These are phyloP conservation scores for Aspergillus ibericus DNA, from an alignment of 2,329 filamentous ascomycete genomes.

Conservation along the genomic window DNA sequence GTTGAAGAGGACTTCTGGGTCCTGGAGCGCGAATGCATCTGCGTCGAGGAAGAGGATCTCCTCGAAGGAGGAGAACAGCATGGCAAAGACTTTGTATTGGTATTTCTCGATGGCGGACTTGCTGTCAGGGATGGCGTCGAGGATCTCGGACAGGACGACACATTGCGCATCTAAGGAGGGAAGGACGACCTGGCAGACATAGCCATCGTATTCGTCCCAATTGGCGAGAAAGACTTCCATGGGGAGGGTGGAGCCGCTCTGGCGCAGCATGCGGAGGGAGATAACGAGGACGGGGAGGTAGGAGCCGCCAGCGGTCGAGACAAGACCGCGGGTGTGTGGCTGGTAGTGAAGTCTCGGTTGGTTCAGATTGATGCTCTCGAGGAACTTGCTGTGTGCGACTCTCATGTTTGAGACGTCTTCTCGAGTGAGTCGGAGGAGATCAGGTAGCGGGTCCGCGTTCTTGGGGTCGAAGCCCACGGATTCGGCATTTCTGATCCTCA, in stretches of 20 bases:
- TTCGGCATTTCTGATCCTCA: conserved; percentile 18
- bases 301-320: conserved; percentile 33
- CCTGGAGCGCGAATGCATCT: conserved; percentile 51
- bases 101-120: conserved; percentile 38
- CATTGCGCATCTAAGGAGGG: conserved; percentile 38
- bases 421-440: conserved; percentile 26
- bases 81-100: conserved; percentile 56
- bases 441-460: conserved; percentile 25
- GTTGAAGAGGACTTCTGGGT: conserved; percentile 46
- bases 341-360: conserved; percentile 28
- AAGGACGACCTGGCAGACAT: conserved; percentile 38
- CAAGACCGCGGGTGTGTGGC: conserved; percentile 38
- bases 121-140: background rate
- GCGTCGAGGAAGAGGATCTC: conserved; percentile 58
- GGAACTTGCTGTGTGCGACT: conserved; percentile 29
- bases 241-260: conserved; percentile 18
- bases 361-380: conserved; percentile 20
- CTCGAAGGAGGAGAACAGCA: conserved; percentile 58
- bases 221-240: conserved; percentile 22
- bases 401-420: conserved; percentile 29
- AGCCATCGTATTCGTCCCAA: conserved; percentile 33
- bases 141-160: conserved; percentile 39
- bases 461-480: conserved; percentile 25
- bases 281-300: conserved; percentile 23
- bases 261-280: conserved; percentile 23